These are phyloP conservation scores for Candida nemodendra DNA, from an alignment of 805 yeast species.

Conservation along the genomic window DNA sequence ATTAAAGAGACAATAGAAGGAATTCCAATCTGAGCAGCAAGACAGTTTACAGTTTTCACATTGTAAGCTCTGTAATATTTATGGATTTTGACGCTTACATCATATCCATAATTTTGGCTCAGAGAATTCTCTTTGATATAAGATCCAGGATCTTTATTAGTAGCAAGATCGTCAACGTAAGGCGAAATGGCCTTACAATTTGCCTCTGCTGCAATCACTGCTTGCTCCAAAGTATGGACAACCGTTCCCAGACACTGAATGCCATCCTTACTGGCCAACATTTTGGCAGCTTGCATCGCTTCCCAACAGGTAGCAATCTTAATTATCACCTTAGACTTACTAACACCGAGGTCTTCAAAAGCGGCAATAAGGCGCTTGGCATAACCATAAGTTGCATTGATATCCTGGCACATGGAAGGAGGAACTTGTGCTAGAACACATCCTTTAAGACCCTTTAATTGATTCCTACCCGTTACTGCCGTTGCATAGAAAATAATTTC, in stretches of 20 bases:
- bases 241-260: conserved; percentile 35
- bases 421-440: conserved; percentile 24
- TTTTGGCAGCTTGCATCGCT: conserved; percentile 29
- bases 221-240: conserved; percentile 33
- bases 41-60: conserved; percentile 24
- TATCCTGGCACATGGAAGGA: conserved; percentile 25
- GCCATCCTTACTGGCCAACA: conserved; percentile 17
- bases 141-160: conserved; percentile 24
- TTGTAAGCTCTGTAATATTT: conserved; percentile 31
- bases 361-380: conserved; percentile 28
- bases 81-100: conserved; percentile 28
- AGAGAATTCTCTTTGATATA: conserved; percentile 15
- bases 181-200: conserved; percentile 32
- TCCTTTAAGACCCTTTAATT: conserved; percentile 14
- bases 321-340: conserved; percentile 28
- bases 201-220: conserved; percentile 35
- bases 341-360: conserved; percentile 30
- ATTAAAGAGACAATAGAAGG: conserved; percentile 25
- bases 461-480: conserved; percentile 21
- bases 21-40: conserved; percentile 33
- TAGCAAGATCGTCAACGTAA: conserved; percentile 32
- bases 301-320: conserved; percentile 35
- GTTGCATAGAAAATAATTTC: conserved; percentile 16
- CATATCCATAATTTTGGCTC: conserved; percentile 29
- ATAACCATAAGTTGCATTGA: conserved; percentile 20